A percentile compares a stretch with the other conserved stretches of the same genome.
These are phyloP conservation scores for Colletotrichum sp. DNA, from an alignment of 2,329 filamentous ascomycete genomes.

Conservation along the genomic window DNA sequence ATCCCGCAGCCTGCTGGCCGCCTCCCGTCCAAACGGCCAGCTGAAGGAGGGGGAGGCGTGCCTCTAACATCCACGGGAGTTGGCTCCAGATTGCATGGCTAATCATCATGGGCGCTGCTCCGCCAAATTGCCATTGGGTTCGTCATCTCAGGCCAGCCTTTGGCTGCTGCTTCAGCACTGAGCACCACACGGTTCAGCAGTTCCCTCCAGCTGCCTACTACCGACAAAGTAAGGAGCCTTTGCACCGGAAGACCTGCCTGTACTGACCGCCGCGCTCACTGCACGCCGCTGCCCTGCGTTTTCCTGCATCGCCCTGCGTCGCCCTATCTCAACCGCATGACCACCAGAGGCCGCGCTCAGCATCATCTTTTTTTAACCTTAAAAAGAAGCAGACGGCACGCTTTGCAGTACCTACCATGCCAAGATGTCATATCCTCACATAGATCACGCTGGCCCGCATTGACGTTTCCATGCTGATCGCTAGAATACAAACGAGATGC, in stretches of 20 bases:
- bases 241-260: neutral
- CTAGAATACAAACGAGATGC: neutral
- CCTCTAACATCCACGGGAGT: neutral
- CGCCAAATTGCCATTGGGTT: neutral
- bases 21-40: neutral
- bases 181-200: constrained; percentile 12
- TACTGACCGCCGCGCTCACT: neutral
- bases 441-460: neutral
- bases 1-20: neutral
- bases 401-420: neutral
- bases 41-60: neutral
- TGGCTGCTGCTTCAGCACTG: neutral
- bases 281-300: neutral
- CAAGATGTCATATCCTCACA: neutral
- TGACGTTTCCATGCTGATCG: neutral
- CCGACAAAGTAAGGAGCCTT: neutral
- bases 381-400: neutral
- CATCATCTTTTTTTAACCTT: neutral
- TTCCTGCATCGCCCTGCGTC: neutral
- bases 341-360: neutral
- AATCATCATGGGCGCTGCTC: neutral
- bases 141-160: neutral
- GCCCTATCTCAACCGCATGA: neutral
- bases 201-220: neutral
- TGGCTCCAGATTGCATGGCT: constrained; percentile 3